phyloP scores from a whole-genome alignment of 108 stramenopile genomes.

The Schizochytrium sp. region DNA sequence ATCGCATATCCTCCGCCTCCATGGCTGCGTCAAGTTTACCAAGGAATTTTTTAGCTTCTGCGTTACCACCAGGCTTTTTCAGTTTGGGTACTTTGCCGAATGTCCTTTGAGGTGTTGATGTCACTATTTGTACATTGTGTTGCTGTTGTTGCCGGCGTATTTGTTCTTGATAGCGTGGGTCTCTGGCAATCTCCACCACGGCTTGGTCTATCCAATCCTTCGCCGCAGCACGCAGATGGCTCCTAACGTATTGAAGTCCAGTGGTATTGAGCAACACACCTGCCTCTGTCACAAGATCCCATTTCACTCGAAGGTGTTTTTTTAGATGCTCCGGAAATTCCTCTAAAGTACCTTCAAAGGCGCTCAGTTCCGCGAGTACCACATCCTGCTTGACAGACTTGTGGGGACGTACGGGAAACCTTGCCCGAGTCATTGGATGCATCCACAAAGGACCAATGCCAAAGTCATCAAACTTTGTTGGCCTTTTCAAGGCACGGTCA shows the following conservation, averaged over 20 bases:
- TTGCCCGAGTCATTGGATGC: background rate
- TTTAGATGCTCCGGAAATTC: background rate
- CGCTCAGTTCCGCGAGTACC: background rate
- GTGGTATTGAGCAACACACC: slow-evolving; percentile 1
- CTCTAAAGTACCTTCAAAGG: background rate
- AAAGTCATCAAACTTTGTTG: background rate
- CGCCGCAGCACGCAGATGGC: background rate
- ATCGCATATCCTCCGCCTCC: slow-evolving; percentile 32
- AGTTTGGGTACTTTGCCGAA: slow-evolving; percentile 56
- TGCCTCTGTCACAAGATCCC: background rate
- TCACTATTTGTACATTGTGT: background rate
- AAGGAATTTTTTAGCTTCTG: background rate
- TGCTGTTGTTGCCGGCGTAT: background rate
- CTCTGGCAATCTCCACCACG: background rate
- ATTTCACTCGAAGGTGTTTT: no score
- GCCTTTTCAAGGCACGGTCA: no score
- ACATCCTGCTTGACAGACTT: background rate
- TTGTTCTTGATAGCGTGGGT: background rate
- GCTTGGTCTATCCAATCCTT: background rate
- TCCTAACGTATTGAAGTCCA: background rate
- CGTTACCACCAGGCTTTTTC: background rate
- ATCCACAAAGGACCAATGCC: slow-evolving; percentile 2
- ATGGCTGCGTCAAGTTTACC: background rate
- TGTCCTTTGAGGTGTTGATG: background rate
- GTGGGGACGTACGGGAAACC: background rate